Evolutionary conservation across 1,284 basidiomycete genomes (phyloP).

Genomic region (Puccinia coronata): DNA sequence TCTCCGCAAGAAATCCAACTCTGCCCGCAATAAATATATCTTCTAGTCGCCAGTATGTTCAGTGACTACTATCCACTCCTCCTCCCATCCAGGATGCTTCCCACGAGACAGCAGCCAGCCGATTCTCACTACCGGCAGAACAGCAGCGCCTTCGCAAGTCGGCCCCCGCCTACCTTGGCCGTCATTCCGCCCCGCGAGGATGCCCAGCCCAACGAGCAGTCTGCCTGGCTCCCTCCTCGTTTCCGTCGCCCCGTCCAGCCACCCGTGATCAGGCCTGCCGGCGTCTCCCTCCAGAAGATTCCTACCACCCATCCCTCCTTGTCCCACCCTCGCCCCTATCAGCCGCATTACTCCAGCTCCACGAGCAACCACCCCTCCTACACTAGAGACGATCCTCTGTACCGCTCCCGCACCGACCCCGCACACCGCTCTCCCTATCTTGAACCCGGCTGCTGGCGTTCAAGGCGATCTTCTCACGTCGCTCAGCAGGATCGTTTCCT

Average conservation of each 20-base stretch:
- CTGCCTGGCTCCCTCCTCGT: constrained; percentile 30
- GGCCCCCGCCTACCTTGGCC: not conserved
- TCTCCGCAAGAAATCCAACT: no score
- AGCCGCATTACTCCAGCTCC: not conserved
- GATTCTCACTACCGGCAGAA: no score
- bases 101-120: no score
- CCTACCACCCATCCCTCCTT: not conserved
- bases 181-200: constrained; percentile 25
- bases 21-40: no score
- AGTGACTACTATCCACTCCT: no score
- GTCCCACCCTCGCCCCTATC: not conserved
- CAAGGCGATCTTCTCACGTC: not conserved
- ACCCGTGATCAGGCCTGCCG: constrained; percentile 25
- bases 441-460: not conserved
- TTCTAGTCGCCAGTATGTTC: no score
- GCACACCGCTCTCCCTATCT: no score
- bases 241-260: constrained; percentile 37
- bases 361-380: not conserved
- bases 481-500: not conserved
- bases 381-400: not conserved
- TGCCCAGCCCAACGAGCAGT: constrained; percentile 43
- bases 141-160: no score
- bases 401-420: no score
- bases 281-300: no score
- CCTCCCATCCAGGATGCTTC: no score